A percentile compares a stretch with the other conserved stretches of the same genome.
phyloP scores from a whole-genome alignment of 805 yeast genomes.

The Candida peoriensis region DNA sequence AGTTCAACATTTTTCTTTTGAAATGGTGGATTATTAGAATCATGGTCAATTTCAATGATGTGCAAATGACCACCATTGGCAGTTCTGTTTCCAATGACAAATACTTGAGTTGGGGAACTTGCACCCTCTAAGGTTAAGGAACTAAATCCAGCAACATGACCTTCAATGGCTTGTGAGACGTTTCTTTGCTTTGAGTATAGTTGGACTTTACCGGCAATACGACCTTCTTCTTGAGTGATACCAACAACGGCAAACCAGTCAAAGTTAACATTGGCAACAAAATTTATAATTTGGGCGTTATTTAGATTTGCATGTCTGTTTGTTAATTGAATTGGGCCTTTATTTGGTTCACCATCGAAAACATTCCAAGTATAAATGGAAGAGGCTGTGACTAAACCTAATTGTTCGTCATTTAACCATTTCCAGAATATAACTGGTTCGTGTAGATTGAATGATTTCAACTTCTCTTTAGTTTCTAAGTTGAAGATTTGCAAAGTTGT shows the following conservation, averaged over 20 bases:
- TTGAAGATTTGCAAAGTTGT: constrained; percentile 94
- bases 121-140: constrained; percentile 70
- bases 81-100: constrained; percentile 88
- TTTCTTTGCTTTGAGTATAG: constrained; percentile 82
- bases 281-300: constrained; percentile 85
- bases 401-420: constrained; percentile 70
- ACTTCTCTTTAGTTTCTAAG: constrained; percentile 78
- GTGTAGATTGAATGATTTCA: constrained; percentile 78
- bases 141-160: constrained; percentile 93
- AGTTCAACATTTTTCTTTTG: constrained; percentile 87
- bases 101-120: constrained; percentile 65
- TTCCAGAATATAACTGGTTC: constrained; percentile 95
- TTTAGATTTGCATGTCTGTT: constrained; percentile 76
- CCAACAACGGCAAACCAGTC: constrained; percentile 97
- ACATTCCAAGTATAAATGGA: constrained; percentile 78
- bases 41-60: constrained; percentile 94
- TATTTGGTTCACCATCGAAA: constrained; percentile 69
- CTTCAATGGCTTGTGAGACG: constrained; percentile 95
- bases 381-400: constrained; percentile 82
- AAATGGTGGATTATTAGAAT: constrained; percentile 78
- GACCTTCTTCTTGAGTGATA: constrained; percentile 87
- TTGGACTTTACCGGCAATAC: constrained; percentile 95
- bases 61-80: constrained; percentile 77
- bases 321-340: constrained; percentile 77
- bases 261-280: constrained; percentile 71